Conservation (phyloP, 306 rosid genomes). For the Sophora flavescens region DNA sequence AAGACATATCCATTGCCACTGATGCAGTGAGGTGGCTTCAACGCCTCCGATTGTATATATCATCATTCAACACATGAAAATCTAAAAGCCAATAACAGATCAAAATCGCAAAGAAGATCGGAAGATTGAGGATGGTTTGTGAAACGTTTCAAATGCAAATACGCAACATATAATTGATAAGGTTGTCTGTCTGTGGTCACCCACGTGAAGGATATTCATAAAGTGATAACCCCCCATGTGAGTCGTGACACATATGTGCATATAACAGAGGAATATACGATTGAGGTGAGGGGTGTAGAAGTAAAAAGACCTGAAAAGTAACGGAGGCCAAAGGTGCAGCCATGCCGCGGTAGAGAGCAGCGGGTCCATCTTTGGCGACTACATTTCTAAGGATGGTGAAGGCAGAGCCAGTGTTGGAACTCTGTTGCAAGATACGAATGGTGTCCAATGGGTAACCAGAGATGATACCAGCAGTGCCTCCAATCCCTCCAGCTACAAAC, state of each 20-base stretch:
- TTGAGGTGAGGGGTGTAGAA: not conserved
- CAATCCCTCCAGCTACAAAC: conserved; percentile 76
- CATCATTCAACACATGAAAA: not conserved
- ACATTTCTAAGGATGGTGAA: conserved; percentile 54
- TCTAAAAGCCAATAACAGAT: not conserved
- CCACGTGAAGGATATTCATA: not conserved
- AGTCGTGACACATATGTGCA: not conserved
- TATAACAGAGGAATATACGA: not conserved
- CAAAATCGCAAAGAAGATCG: not conserved
- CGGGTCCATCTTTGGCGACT: conserved; percentile 58
- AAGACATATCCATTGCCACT: not conserved
- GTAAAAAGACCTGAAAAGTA: conserved; percentile 61
- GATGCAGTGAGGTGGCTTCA: not conserved
- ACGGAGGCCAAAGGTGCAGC: conserved; percentile 76
- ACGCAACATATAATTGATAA: not conserved
- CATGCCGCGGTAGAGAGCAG: conserved; percentile 77
- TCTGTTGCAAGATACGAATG: conserved; percentile 62
- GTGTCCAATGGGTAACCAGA: conserved; percentile 82
- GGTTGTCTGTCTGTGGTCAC: conserved; percentile 16
- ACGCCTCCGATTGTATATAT: not conserved
- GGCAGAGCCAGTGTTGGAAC: conserved; percentile 54
- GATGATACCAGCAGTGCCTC: conserved; percentile 71
- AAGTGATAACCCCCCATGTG: conserved; percentile 20
- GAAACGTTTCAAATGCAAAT: not conserved
- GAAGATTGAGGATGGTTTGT: not conserved